Evolutionary conservation across 2,329 filamentous ascomycete species (phyloP), one percentile per base, ranked within the genome.

Genomic region (Colletotrichum sp.): DNA sequence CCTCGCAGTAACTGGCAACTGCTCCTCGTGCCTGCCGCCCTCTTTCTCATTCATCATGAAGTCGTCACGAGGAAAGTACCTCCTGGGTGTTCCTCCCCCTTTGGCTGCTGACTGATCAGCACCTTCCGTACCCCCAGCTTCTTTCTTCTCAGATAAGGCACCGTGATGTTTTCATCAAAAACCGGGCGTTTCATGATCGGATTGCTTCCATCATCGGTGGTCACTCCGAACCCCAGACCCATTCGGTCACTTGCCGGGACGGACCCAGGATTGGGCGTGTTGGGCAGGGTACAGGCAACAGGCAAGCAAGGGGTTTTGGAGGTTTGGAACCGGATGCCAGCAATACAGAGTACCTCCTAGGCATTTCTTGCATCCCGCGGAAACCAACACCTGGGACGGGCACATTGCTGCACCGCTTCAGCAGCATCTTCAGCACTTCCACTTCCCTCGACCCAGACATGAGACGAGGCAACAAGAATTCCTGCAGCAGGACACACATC

Each of bases 141-240:
- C 57, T 30, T 10, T 26, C 32, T 57, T 18, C 26, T 52, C 21
- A 64, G 49, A 36, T 60, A 28, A 63, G 55, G 9, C 5, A 70
- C 16, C 69, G 15, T 63, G 26, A 72, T 75, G 69, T 75, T 75
- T 63, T 52, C 69, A 57, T 57, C 55, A 21, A 60, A 52, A 24
- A 13, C 15, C 68, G 30, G 21, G 21, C 63, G 63, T 72, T 75
- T 75, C 72, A 75, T 70, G 36, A 63, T 28, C 18, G 72, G 57
- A 30, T 36, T 60, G 52, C 64, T 72, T 63, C 44, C 69, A 66
- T 71, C 72, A 66, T 59, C 32, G 44, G 44, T 52, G 44, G 34
- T 28, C 49, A 52, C 24, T 62, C 13, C 63, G 44, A 72, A 72
- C 72, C 69, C 72, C 63, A 62, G 63, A 72, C 63, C 69, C 39